A percentile compares a stretch with the other conserved stretches of the same genome.
Evolutionary conservation across 1,139 yeast genomes (phyloP).

Genomic region (Nakaseomyces delphensis): DNA sequence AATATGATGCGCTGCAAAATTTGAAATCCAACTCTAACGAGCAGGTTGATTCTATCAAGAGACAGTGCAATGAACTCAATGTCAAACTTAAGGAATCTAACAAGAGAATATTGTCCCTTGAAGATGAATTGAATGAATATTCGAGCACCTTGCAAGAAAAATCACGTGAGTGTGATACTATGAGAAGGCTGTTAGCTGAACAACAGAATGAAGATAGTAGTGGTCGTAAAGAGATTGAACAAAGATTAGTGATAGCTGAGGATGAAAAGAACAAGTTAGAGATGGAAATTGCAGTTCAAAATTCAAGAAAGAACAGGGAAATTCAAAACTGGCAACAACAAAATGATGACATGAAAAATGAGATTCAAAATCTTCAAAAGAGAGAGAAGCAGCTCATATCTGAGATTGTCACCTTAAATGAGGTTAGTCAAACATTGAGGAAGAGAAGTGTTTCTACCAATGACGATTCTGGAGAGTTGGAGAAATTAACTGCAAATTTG

Average conservation of each 20-base stretch:
- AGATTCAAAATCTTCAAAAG: conserved; percentile 22
- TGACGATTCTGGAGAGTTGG: conserved; percentile 27
- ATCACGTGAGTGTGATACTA: conserved; percentile 64
- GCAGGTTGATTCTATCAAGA: conserved; percentile 51
- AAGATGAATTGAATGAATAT: conserved; percentile 72
- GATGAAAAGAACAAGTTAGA: conserved; percentile 59
- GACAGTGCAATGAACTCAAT: conserved; percentile 69
- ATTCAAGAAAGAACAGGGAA: conserved; percentile 39
- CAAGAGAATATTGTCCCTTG: conserved; percentile 54
- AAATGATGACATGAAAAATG: conserved; percentile 27
- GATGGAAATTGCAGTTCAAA: conserved; percentile 40
- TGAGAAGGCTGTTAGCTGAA: conserved; percentile 61
- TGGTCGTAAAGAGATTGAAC: conserved; percentile 41
- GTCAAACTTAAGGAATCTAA: conserved; percentile 61
- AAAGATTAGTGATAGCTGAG: conserved; percentile 35
- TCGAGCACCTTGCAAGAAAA: conserved; percentile 69
- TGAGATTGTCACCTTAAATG: conserved; percentile 26
- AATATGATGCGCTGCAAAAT: conserved; percentile 41
- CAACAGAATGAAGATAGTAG: conserved; percentile 50
- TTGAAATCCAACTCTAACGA: conserved; percentile 43
- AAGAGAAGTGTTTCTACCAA: conserved; percentile 21
- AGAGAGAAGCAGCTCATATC: conserved; percentile 35
- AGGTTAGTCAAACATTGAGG: conserved; percentile 21
- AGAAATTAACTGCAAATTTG: conserved; percentile 36
- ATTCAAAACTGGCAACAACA: conserved; percentile 29